phyloP scores from a whole-genome alignment of 2,329 filamentous ascomycete genomes.

The Dactylellina leptospora region DNA sequence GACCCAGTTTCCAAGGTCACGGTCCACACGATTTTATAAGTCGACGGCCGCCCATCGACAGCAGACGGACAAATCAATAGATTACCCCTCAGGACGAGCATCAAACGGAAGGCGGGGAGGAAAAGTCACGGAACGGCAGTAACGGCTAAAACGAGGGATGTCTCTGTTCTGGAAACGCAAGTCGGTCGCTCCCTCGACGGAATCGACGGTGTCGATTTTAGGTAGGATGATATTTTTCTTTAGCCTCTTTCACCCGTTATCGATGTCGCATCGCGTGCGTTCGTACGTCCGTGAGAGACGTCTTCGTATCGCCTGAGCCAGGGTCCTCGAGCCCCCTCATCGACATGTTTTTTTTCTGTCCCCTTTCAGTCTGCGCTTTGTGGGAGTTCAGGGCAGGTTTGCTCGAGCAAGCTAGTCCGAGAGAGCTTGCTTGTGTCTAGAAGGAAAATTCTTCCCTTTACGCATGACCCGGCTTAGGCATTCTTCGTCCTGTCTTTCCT shows the following conservation, averaged over 20 bases:
- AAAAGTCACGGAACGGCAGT: neutral
- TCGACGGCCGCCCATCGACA: too few relatives aligned
- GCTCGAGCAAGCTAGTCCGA: neutral
- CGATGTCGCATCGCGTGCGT: neutral
- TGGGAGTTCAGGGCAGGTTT: neutral
- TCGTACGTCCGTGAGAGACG: too few relatives aligned
- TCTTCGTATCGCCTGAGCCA: conserved; percentile 39
- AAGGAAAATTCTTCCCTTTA: conserved; percentile 11
- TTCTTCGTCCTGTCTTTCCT: neutral
- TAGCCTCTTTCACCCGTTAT: conserved; percentile 9
- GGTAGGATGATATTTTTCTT: conserved; percentile 19
- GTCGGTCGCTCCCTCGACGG: conserved; percentile 50
- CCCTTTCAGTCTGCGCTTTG: neutral
- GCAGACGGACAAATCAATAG: too few relatives aligned
- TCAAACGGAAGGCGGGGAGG: neutral
- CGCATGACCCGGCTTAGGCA: conserved; percentile 36
- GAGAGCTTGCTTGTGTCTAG: neutral
- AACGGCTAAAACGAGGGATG: conserved; percentile 13
- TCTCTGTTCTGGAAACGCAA: conserved; percentile 52
- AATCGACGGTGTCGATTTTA: conserved; percentile 50
- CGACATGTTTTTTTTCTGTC: conserved; percentile 20
- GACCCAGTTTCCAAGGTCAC: too few relatives aligned
- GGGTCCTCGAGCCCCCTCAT: conserved; percentile 33
- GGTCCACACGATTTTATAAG: too few relatives aligned
- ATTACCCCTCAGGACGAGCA: neutral